phyloP scores from a whole-genome alignment of 2,329 filamentous ascomycete genomes.

The Pseudogymnoascus sp. region DNA sequence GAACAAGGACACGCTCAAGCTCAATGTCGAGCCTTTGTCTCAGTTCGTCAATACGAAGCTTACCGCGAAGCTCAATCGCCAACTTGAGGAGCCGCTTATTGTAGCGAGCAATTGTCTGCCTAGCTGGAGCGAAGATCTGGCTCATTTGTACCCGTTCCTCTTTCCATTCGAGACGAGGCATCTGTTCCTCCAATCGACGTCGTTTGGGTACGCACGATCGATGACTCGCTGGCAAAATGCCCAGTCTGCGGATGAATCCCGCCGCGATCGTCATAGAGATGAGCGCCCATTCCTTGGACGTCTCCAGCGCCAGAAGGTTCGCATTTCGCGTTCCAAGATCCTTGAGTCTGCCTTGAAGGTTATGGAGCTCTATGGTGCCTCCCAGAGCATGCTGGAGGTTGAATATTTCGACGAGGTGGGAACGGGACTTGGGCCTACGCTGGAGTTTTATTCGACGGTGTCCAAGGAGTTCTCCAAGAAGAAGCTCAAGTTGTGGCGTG shows the following conservation, averaged over 20 bases:
- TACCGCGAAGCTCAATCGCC: conserved; percentile 93
- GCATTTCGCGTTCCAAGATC: conserved; percentile 89
- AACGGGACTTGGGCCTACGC: conserved; percentile 86
- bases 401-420: conserved; percentile 99
- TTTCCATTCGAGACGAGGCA: conserved; percentile 98
- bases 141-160: conserved; percentile 87
- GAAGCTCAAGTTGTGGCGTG: conserved; percentile 93
- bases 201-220: conserved; percentile 93
- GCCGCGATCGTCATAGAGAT: conserved; percentile 74
- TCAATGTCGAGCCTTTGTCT: conserved; percentile 74
- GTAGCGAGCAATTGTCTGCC: conserved; percentile 95
- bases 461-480: conserved; percentile 97
- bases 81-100: conserved; percentile 91
- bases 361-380: conserved; percentile 97
- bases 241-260: conserved; percentile 70
- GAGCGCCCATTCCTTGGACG: conserved; percentile 86
- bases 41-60: conserved; percentile 99
- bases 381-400: conserved; percentile 89
- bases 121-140: conserved; percentile 91
- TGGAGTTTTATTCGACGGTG: conserved; percentile 97
- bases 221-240: conserved; percentile 97
- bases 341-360: conserved; percentile 96
- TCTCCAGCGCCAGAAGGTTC: conserved; percentile 93
- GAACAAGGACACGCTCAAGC: conserved; percentile 59
- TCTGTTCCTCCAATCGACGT: conserved; percentile 93